Conservation (phyloP, 116 monocot genomes). For the Posidonia oceanica region DNA sequence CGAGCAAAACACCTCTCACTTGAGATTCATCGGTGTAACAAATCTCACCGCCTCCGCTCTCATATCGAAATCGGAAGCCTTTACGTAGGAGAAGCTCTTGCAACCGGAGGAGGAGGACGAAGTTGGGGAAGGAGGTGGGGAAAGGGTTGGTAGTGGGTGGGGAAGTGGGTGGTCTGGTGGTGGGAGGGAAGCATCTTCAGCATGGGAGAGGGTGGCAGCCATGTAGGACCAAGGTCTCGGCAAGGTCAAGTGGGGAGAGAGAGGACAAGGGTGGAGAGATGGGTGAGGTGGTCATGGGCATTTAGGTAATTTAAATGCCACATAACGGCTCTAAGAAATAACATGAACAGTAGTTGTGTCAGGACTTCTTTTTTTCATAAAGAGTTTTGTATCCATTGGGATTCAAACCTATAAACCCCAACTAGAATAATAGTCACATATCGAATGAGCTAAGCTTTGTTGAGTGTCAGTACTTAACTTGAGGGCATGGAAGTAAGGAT, state of each 20-base stretch:
- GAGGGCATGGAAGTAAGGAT: too few species aligned
- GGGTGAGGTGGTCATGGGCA: slow-evolving; percentile 17
- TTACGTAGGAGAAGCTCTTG: slow-evolving; percentile 51
- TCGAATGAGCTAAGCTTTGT: too few species aligned
- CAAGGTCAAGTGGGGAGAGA: slow-evolving; percentile 28
- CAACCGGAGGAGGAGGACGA: slow-evolving; percentile 18
- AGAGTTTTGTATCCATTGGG: too few species aligned
- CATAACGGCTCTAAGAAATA: too few species aligned
- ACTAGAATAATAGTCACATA: too few species aligned
- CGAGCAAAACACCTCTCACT: slow-evolving; percentile 15
- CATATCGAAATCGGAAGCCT: slow-evolving; percentile 30
- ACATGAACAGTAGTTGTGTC: too few species aligned
- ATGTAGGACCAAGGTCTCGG: slow-evolving; percentile 51
- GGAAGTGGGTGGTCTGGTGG: slow-evolving; percentile 1
- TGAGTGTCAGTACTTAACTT: too few species aligned
- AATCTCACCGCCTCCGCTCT: slow-evolving; percentile 22
- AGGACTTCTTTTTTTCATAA: too few species aligned
- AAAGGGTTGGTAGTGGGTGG: slow-evolving; percentile 24
- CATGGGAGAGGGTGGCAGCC: slow-evolving; percentile 65
- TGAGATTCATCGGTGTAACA: slow-evolving; percentile 27
- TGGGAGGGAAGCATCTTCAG: slow-evolving; percentile 43
- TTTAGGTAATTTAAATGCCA: too few species aligned
- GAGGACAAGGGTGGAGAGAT: slow-evolving; percentile 54
- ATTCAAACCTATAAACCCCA: too few species aligned
- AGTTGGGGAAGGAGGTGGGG: slow-evolving; percentile 30